Percentiles rank a stretch among this genome's conserved stretches.
These are phyloP conservation scores for Aureobasidium sp. DNA, from an alignment of 2,329 filamentous ascomycete species.

Conservation along the genomic window DNA sequence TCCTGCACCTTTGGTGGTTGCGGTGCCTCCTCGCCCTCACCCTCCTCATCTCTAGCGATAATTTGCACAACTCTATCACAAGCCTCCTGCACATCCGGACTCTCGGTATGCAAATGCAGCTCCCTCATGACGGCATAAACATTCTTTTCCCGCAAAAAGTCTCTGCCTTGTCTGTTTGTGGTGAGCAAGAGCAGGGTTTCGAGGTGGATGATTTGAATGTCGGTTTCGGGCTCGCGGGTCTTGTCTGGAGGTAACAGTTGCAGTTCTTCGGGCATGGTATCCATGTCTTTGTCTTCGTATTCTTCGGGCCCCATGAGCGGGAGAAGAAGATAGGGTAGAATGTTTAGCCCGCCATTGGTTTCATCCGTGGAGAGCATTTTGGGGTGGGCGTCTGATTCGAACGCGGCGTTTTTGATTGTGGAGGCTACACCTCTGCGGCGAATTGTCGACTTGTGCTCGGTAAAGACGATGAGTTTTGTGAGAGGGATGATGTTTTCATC, in stretches of 20 bases:
- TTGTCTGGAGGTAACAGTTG: conserved; percentile 88
- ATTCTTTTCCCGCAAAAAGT: conserved; percentile 64
- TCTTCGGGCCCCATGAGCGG: conserved; percentile 84
- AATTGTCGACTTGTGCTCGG: conserved; percentile 75
- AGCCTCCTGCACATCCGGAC: conserved; percentile 73
- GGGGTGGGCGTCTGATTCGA: conserved; percentile 67
- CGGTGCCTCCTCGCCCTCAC: conserved; percentile 38
- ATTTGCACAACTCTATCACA: conserved; percentile 88
- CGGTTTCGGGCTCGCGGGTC: conserved; percentile 65
- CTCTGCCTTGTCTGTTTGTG: conserved; percentile 65
- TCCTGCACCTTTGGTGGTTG: conserved; percentile 37
- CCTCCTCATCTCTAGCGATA: conserved; percentile 69
- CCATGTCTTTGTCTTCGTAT: conserved; percentile 76
- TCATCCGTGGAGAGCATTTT: conserved; percentile 26
- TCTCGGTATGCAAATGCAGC: conserved; percentile 66
- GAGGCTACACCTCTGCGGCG: conserved; percentile 89
- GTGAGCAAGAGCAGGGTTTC: conserved; percentile 82
- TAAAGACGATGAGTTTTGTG: conserved; percentile 89
- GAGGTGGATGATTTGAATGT: conserved; percentile 76
- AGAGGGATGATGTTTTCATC: conserved; percentile 74
- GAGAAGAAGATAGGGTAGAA: conserved; percentile 80
- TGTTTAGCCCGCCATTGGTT: conserved; percentile 61
- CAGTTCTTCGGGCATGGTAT: conserved; percentile 80
- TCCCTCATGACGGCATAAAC: conserved; percentile 88
- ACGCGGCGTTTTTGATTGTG: conserved; percentile 89